Percentiles rank a stretch among this genome's conserved stretches.
Conservation (phyloP, 768 basidiomycete genomes). For the Mycena polygramma region DNA sequence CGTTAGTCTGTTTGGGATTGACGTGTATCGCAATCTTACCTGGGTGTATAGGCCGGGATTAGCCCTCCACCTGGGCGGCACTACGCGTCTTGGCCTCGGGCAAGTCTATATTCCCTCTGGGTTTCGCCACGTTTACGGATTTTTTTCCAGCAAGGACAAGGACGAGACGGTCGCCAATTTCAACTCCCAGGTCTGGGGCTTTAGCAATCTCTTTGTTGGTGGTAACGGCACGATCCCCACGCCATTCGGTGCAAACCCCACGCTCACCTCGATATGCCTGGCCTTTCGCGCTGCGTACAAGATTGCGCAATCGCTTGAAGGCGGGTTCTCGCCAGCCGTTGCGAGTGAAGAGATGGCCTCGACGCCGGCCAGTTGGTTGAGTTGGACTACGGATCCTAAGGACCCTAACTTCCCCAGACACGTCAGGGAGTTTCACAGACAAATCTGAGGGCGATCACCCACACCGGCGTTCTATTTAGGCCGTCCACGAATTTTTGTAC, state of each 20-base stretch:
- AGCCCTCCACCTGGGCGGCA: slow-evolving; percentile 27
- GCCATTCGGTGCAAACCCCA: slow-evolving; percentile 39
- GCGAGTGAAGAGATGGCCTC: background rate
- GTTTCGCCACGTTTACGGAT: too few relatives aligned
- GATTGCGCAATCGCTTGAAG: background rate
- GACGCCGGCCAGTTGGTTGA: slow-evolving; percentile 20
- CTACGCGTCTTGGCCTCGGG: slow-evolving; percentile 27
- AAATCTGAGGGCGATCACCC: too few relatives aligned
- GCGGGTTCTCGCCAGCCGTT: slow-evolving; percentile 3
- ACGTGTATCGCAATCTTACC: too few relatives aligned
- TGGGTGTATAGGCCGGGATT: too few relatives aligned
- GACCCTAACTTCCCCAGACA: slow-evolving; percentile 13
- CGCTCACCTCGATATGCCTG: slow-evolving; percentile 20
- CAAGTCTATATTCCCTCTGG: background rate
- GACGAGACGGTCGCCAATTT: slow-evolving; percentile 40
- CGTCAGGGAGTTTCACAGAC: too few relatives aligned
- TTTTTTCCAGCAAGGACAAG: slow-evolving; percentile 1
- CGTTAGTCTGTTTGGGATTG: too few relatives aligned
- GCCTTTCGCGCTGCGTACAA: slow-evolving; percentile 19
- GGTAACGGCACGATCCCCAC: slow-evolving; percentile 45
- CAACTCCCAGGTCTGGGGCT: slow-evolving; percentile 37
- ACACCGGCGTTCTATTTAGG: too few relatives aligned
- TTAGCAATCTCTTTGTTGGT: slow-evolving; percentile 49
- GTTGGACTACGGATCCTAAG: slow-evolving; percentile 12
- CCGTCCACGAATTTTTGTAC: too few relatives aligned